These are phyloP conservation scores for Leccinellum luteum DNA, from an alignment of 768 basidiomycete genomes.

Conservation along the genomic window DNA sequence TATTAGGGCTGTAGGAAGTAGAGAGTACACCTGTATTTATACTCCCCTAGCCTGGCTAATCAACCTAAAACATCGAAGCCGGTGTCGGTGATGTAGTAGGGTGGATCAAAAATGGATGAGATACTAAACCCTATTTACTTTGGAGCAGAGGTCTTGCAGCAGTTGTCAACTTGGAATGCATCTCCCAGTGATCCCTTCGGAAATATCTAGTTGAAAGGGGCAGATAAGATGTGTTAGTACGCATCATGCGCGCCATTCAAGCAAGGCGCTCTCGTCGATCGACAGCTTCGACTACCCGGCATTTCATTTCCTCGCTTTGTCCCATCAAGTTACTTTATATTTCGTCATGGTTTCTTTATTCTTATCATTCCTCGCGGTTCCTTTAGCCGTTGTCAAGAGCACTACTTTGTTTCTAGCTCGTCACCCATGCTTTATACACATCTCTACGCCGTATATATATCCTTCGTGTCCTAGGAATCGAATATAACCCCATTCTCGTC, in stretches of 20 bases:
- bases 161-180: no score
- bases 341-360: background rate
- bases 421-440: background rate
- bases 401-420: no score
- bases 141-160: no score
- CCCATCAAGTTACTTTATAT: background rate
- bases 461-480: background rate
- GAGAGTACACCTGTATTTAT: conserved; percentile 4
- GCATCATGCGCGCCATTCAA: no score
- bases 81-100: background rate
- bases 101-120: background rate
- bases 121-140: no score
- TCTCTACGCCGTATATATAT: background rate
- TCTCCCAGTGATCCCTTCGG: no score
- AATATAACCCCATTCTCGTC: background rate
- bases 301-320: background rate
- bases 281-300: no score
- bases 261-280: no score
- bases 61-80: background rate
- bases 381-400: no score
- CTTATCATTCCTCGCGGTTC: background rate
- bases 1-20: conserved; percentile 27
- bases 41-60: background rate
- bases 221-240: conserved; percentile 1
- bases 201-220: background rate